Evolutionary conservation across 2,329 filamentous ascomycete genomes (phyloP).

Genomic region (Penicillium sp.): DNA sequence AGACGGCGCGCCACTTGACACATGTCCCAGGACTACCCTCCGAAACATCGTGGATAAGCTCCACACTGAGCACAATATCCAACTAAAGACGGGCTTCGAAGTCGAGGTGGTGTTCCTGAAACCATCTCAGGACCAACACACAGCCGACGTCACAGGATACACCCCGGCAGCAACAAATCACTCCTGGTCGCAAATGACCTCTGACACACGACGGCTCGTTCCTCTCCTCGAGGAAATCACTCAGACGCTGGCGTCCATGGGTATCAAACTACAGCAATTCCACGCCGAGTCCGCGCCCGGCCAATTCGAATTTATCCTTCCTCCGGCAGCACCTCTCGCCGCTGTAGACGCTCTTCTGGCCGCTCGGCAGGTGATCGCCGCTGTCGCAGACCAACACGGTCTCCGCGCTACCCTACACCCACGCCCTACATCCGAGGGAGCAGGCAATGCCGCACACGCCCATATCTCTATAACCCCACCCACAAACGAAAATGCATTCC

Average conservation of each 20-base stretch:
- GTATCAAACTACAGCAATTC: conserved; percentile 68
- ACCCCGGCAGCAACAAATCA: conserved; percentile 61
- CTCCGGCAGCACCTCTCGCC: conserved; percentile 60
- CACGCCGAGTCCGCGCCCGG: conserved; percentile 71
- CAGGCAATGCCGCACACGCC: conserved; percentile 66
- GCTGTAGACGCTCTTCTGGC: conserved; percentile 72
- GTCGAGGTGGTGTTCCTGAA: conserved; percentile 74
- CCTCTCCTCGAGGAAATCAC: conserved; percentile 66
- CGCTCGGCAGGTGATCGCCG: conserved; percentile 66
- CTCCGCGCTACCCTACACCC: conserved; percentile 72
- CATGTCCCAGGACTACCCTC: conserved; percentile 68
- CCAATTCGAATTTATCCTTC: conserved; percentile 75
- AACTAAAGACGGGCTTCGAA: conserved; percentile 73
- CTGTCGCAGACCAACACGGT: conserved; percentile 61
- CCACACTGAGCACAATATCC: conserved; percentile 51
- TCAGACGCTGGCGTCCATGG: conserved; percentile 57
- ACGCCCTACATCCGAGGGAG: conserved; percentile 55
- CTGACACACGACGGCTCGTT: conserved; percentile 57
- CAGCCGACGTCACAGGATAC: conserved; percentile 30
- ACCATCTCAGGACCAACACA: conserved; percentile 35
- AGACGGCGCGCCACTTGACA: conserved; percentile 49
- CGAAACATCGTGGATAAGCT: conserved; percentile 55
- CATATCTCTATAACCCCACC: conserved; percentile 59
- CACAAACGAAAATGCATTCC: conserved; percentile 60
- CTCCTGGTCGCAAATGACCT: conserved; percentile 67